Conservation (phyloP, 2,329 filamentous ascomycete genomes). For the Exophiala dermatitidis region DNA sequence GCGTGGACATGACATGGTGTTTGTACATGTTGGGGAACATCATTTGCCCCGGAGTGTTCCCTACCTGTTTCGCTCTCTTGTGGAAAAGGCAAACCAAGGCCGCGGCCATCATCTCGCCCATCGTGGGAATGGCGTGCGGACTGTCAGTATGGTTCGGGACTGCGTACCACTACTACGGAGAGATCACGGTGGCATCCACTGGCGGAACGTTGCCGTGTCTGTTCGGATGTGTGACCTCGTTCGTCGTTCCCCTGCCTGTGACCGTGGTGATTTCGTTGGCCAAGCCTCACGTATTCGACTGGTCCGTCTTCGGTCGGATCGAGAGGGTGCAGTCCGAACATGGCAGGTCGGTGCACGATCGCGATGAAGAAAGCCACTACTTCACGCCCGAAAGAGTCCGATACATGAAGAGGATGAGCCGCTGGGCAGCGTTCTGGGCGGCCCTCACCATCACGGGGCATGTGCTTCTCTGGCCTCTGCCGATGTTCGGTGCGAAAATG, state of each 20-base stretch:
- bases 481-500: conserved; percentile 59
- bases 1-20: conserved; percentile 37
- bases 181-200: conserved; percentile 62
- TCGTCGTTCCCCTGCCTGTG: conserved; percentile 67
- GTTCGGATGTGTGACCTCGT: conserved; percentile 68
- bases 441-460: conserved; percentile 52
- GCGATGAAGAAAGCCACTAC: background rate
- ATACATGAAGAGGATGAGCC: conserved; percentile 44
- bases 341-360: background rate
- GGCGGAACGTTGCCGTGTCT: conserved; percentile 54
- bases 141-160: conserved; percentile 74
- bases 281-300: conserved; percentile 78
- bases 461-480: conserved; percentile 73
- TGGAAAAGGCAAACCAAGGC: conserved; percentile 73
- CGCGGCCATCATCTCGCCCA: conserved; percentile 37
- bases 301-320: conserved; percentile 49
- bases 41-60: conserved; percentile 76
- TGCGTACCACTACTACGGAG: conserved; percentile 59
- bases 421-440: conserved; percentile 53
- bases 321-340: conserved; percentile 61
- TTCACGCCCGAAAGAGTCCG: background rate
- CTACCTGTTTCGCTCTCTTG: conserved; percentile 68
- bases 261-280: conserved; percentile 67
- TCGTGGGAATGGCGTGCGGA: conserved; percentile 59
- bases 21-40: conserved; percentile 67